phyloP scores from a whole-genome alignment of 2,329 filamentous ascomycete genomes.

The Pseudopithomyces maydicus region DNA sequence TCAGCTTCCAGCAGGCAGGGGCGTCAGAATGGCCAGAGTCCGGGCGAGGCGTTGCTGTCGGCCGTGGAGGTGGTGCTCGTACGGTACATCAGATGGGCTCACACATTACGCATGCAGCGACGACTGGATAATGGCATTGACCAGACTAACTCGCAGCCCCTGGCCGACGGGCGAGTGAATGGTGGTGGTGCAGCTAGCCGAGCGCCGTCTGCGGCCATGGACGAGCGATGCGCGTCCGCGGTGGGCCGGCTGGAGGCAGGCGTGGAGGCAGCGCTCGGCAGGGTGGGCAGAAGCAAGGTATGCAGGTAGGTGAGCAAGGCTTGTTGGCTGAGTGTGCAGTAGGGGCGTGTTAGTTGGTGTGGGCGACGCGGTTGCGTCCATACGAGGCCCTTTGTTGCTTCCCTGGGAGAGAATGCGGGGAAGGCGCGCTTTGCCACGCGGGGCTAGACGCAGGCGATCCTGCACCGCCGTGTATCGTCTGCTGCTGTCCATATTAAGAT shows the following conservation, averaged over 20 bases:
- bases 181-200: background rate
- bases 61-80: no score
- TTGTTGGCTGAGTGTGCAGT: conserved; percentile 1
- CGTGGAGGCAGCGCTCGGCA: no score
- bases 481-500: conserved; percentile 31
- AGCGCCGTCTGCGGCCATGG: no score
- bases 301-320: background rate
- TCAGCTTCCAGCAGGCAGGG: no score
- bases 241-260: no score
- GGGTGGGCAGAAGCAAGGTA: no score
- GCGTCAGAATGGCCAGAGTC: background rate
- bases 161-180: background rate
- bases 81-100: no score
- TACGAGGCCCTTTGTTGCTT: conserved; percentile 31
- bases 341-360: conserved; percentile 11
- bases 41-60: background rate
- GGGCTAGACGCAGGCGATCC: conserved; percentile 13
- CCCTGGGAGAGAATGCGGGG: conserved; percentile 38
- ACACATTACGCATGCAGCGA: conserved; percentile 1
- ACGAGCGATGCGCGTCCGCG: background rate
- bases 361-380: conserved; percentile 11
- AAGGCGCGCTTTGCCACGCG: conserved; percentile 28
- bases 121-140: background rate
- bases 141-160: background rate
- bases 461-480: conserved; percentile 13